Conservation (phyloP, 1,284 basidiomycete species). For the Ceratobasidium sp. region DNA sequence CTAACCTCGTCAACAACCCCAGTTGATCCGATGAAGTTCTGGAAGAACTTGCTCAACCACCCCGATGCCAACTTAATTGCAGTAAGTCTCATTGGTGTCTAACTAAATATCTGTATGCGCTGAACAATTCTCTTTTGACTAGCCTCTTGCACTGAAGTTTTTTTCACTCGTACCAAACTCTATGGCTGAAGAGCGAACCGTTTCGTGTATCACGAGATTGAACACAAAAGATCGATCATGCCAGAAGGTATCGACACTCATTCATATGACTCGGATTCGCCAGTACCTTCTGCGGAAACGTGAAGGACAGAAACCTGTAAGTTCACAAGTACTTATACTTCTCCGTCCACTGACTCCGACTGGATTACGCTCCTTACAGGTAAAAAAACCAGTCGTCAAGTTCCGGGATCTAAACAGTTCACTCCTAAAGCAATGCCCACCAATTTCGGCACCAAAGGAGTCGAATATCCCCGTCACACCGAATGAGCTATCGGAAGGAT, state of each 20-base stretch:
- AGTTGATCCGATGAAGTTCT: slow-evolving; percentile 1
- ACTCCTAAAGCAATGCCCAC: not conserved
- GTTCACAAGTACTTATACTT: not conserved
- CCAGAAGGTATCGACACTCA: slow-evolving; percentile 54
- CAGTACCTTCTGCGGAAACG: slow-evolving; percentile 29
- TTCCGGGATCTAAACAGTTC: slow-evolving; percentile 1
- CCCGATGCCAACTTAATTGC: slow-evolving; percentile 16
- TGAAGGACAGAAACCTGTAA: not conserved
- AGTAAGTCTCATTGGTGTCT: not conserved
- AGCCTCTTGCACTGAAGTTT: slow-evolving; percentile 56
- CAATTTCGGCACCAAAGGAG: not conserved
- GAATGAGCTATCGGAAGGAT: not conserved
- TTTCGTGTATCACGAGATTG: slow-evolving; percentile 58
- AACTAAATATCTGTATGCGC: not conserved
- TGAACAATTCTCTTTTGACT: not conserved
- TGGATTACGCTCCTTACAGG: too few relatives aligned
- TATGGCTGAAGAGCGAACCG: slow-evolving; percentile 61
- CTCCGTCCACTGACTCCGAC: too few relatives aligned
- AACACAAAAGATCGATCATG: slow-evolving; percentile 54
- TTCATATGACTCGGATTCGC: slow-evolving; percentile 53
- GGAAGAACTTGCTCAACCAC: not conserved
- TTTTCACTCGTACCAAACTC: slow-evolving; percentile 58
- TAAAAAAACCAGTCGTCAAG: slow-evolving; percentile 5
- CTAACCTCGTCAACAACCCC: not conserved
- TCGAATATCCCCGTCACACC: not conserved